Evolutionary conservation across 306 rosid species (phyloP).

Genomic region (Prunus campanulata): DNA sequence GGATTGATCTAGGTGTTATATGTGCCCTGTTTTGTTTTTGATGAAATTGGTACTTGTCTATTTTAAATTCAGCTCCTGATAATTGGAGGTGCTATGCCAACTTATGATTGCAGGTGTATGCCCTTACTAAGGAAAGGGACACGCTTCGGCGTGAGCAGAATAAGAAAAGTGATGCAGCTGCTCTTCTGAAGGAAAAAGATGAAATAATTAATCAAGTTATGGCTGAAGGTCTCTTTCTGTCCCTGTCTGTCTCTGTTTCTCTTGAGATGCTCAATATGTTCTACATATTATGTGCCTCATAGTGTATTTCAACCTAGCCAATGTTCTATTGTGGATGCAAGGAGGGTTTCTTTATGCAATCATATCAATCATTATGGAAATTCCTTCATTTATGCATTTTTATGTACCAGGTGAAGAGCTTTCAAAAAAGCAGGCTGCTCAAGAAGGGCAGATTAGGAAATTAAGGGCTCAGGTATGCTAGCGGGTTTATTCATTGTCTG

Average conservation of each 20-base stretch:
- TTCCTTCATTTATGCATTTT: slow-evolving; percentile 10
- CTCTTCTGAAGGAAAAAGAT: slow-evolving; percentile 96
- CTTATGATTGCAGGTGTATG: slow-evolving; percentile 63
- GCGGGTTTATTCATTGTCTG: slow-evolving; percentile 21
- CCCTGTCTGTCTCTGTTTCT: background rate
- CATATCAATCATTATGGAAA: background rate
- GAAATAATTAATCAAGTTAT: slow-evolving; percentile 98
- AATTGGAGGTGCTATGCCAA: background rate
- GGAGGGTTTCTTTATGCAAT: background rate
- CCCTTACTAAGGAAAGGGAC: slow-evolving; percentile 98
- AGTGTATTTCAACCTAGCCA: background rate
- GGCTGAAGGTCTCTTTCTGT: slow-evolving; percentile 80
- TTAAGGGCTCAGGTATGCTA: slow-evolving; percentile 82
- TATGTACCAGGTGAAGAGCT: slow-evolving; percentile 87
- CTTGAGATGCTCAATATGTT: background rate
- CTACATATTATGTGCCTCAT: background rate
- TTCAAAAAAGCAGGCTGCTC: slow-evolving; percentile 98
- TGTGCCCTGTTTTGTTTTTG: background rate
- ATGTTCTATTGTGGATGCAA: background rate
- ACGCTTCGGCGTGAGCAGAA: slow-evolving; percentile 90
- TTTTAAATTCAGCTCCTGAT: background rate
- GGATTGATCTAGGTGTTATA: background rate
- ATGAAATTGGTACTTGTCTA: background rate
- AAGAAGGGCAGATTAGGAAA: slow-evolving; percentile 86
- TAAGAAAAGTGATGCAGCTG: slow-evolving; percentile 97